Percentiles rank a stretch among this genome's conserved stretches.
Conservation (phyloP, 2,329 filamentous ascomycete genomes). For the Beauveria pseudobassiana region DNA sequence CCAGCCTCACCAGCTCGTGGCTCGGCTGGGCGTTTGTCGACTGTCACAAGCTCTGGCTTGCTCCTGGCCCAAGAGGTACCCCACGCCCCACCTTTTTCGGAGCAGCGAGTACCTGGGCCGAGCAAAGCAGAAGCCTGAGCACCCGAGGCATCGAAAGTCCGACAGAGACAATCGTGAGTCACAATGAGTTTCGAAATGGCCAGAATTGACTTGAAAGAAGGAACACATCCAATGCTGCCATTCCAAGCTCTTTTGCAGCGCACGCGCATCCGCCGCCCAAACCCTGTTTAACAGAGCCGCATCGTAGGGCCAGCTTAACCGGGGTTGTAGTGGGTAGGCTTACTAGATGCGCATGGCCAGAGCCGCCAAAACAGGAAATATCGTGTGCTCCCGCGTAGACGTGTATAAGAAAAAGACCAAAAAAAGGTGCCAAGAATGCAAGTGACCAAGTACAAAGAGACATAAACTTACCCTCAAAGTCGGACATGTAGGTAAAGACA, state of each 20-base stretch:
- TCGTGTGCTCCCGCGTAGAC: background rate
- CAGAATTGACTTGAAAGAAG: background rate
- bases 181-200: background rate
- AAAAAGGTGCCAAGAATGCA: conserved; percentile 31
- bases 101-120: conserved; percentile 9
- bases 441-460: background rate
- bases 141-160: conserved; percentile 5
- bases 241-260: background rate
- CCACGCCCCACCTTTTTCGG: conserved; percentile 8
- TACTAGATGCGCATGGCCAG: conserved; percentile 10
- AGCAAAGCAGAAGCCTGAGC: background rate
- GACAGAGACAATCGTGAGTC: background rate
- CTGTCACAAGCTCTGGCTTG: conserved; percentile 10
- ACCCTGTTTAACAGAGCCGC: conserved; percentile 4
- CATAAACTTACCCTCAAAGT: conserved; percentile 74
- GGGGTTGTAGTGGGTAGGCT: conserved; percentile 6
- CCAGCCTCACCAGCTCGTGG: background rate
- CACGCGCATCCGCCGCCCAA: background rate
- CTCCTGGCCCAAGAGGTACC: background rate
- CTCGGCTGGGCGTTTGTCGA: background rate
- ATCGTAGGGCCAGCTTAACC: conserved; percentile 7
- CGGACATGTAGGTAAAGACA: conserved; percentile 99
- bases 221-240: no score
- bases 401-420: background rate
- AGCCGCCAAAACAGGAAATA: conserved; percentile 8